Evolutionary conservation across 2,329 filamentous ascomycete genomes (phyloP).

Genomic region (Botrytis paeoniae): DNA sequence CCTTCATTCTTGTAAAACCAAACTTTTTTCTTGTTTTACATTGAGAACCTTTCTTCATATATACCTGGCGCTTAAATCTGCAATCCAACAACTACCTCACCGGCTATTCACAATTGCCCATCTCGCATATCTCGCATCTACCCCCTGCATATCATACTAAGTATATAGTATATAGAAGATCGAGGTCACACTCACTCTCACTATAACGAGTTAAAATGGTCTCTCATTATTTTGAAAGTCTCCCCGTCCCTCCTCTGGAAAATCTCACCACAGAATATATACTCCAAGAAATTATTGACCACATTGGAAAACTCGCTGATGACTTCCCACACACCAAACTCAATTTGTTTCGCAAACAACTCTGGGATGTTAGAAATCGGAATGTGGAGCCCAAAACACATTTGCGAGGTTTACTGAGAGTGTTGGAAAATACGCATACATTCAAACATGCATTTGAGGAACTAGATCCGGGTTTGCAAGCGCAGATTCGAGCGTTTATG

Average conservation of each 20-base stretch:
- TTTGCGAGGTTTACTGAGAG: slow-evolving; percentile 37
- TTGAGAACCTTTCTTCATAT: background rate
- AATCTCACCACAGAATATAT: slow-evolving; percentile 35
- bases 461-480: slow-evolving; percentile 34
- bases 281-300: slow-evolving; percentile 38
- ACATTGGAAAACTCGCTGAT: slow-evolving; percentile 33
- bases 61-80: background rate
- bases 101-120: background rate
- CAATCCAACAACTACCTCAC: background rate
- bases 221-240: slow-evolving; percentile 16
- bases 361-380: slow-evolving; percentile 35
- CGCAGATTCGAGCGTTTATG: slow-evolving; percentile 37
- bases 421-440: slow-evolving; percentile 35
- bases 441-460: slow-evolving; percentile 35
- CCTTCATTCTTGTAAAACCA: background rate
- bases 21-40: background rate
- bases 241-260: slow-evolving; percentile 26
- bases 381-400: slow-evolving; percentile 36
- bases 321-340: slow-evolving; percentile 33
- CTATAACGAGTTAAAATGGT: slow-evolving; percentile 13
- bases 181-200: background rate
- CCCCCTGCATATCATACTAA: slow-evolving; percentile 8
- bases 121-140: background rate
- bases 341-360: slow-evolving; percentile 32
- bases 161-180: background rate